phyloP scores from a whole-genome alignment of 2,329 filamentous ascomycete species.

The Hortaea werneckii region DNA sequence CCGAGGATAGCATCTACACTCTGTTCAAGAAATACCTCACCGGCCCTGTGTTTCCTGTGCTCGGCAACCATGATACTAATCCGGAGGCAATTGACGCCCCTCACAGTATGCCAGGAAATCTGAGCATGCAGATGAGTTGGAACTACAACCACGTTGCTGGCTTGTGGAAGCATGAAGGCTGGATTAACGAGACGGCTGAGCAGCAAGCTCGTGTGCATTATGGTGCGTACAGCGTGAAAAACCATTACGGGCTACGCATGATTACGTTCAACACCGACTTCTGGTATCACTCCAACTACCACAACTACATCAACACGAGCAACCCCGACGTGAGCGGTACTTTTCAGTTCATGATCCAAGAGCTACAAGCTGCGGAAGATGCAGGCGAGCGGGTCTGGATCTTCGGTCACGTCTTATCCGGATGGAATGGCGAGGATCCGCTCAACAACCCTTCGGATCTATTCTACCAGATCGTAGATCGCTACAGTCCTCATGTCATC shows the following conservation, averaged over 20 bases:
- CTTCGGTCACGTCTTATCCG: constrained; percentile 44
- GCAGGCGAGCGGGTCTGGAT: constrained; percentile 45
- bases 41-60: constrained; percentile 45
- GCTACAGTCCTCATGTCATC: constrained; percentile 46
- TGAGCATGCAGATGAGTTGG: constrained; percentile 48
- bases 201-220: constrained; percentile 44
- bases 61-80: constrained; percentile 50
- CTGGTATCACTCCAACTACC: constrained; percentile 33
- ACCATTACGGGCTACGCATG: constrained; percentile 42
- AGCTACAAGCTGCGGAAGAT: constrained; percentile 45
- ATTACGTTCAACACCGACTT: constrained; percentile 46
- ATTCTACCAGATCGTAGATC: constrained; percentile 46
- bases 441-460: constrained; percentile 44
- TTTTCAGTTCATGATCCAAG: constrained; percentile 41
- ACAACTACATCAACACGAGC: constrained; percentile 44
- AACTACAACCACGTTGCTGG: constrained; percentile 47
- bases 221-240: constrained; percentile 46
- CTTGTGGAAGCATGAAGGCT: constrained; percentile 47
- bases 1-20: constrained; percentile 41
- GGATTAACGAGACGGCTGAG: constrained; percentile 39
- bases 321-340: constrained; percentile 41
- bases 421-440: constrained; percentile 47
- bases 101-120: constrained; percentile 41
- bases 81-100: constrained; percentile 45
- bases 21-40: constrained; percentile 48